These are phyloP conservation scores for Rhodosorus marinus DNA, from an alignment of 23 red algal genomes.

Conservation along the genomic window DNA sequence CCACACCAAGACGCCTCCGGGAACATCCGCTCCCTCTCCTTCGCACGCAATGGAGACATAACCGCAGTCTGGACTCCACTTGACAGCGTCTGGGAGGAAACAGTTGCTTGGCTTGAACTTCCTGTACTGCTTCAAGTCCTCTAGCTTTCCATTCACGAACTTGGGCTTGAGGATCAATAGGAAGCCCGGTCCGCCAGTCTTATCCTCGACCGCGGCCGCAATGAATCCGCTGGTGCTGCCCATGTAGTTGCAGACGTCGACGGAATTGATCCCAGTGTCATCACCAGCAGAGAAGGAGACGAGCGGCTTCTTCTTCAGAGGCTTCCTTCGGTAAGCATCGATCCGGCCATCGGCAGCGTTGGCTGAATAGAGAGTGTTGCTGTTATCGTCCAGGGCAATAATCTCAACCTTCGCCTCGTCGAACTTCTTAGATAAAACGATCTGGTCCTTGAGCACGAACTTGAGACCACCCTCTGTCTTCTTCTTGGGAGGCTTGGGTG, in stretches of 20 bases:
- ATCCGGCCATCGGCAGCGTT: not conserved
- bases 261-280: not conserved
- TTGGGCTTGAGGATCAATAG: too few species aligned
- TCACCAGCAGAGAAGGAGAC: too few species aligned
- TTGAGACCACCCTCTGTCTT: constrained; percentile 5
- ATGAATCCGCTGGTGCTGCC: not conserved
- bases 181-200: not conserved
- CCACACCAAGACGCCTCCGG: constrained; percentile 10
- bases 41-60: constrained; percentile 29
- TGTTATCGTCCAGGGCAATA: constrained; percentile 11
- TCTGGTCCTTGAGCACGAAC: constrained; percentile 13
- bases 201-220: not conserved
- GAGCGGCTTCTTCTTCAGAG: too few species aligned
- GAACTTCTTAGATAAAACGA: constrained; percentile 1
- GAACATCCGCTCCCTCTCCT: constrained; percentile 20
- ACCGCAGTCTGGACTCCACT: constrained; percentile 19
- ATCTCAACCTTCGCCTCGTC: constrained; percentile 16
- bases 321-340: too few species aligned
- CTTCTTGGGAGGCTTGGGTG: constrained; percentile 16
- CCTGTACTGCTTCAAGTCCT: too few species aligned
- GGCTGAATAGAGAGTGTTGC: not conserved
- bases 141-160: too few species aligned
- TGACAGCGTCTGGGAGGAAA: constrained; percentile 17
- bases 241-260: not conserved
- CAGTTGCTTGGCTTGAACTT: too few species aligned